A percentile compares a stretch with the other conserved stretches of the same genome.
Evolutionary conservation across 768 basidiomycete genomes (phyloP).

Genomic region (Pulveroboletus ravenelii): DNA sequence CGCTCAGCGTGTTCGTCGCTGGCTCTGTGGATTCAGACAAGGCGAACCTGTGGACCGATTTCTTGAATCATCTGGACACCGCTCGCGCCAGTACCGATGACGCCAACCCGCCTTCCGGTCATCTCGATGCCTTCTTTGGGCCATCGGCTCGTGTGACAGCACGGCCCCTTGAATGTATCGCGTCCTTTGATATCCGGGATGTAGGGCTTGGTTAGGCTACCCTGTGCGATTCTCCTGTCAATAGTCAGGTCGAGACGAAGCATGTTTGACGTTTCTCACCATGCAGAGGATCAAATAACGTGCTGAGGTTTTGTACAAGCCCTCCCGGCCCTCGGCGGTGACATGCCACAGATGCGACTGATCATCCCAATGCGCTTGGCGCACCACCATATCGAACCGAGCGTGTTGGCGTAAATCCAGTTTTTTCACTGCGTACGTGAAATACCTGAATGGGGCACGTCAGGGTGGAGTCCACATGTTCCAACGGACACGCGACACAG

Average conservation of each 20-base stretch:
- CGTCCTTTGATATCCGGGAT: constrained; percentile 11
- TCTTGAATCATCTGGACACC: constrained; percentile 13
- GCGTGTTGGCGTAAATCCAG: constrained; percentile 10
- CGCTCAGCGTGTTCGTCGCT: neutral
- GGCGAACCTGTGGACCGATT: constrained; percentile 11
- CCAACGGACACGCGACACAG: neutral
- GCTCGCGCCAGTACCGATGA: constrained; percentile 15
- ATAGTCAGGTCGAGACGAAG: neutral
- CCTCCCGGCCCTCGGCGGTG: constrained; percentile 3
- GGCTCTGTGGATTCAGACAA: neutral
- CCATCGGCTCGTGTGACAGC: constrained; percentile 10
- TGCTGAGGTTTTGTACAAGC: neutral
- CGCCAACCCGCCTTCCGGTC: constrained; percentile 6
- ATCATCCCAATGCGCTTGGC: constrained; percentile 13
- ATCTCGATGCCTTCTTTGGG: constrained; percentile 9
- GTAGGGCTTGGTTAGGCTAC: constrained; percentile 6
- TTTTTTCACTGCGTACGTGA: constrained; percentile 7
- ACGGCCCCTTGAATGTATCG: constrained; percentile 6
- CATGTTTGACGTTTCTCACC: neutral
- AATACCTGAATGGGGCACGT: neutral
- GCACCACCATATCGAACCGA: constrained; percentile 11
- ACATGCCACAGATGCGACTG: constrained; percentile 10
- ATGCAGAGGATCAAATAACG: constrained; percentile 8
- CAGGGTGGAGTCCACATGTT: neutral
- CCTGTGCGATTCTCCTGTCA: neutral